These are phyloP conservation scores for Fusarium mundagurra DNA, from an alignment of 2,329 filamentous ascomycete species.

Conservation along the genomic window DNA sequence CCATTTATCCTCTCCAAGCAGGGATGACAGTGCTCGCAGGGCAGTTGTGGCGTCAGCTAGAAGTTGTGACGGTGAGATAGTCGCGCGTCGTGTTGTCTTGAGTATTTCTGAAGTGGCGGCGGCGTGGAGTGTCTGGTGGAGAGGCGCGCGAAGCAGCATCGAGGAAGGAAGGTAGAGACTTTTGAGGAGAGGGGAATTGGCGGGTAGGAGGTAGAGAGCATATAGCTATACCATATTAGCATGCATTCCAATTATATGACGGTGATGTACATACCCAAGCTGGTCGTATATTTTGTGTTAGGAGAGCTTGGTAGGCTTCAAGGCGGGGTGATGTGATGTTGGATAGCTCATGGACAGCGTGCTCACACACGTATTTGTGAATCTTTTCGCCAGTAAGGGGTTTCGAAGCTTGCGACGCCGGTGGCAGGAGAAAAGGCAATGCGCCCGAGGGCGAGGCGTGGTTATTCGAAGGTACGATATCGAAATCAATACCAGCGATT, in stretches of 20 bases:
- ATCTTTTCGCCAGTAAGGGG: slow-evolving; percentile 66
- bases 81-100: slow-evolving; percentile 61
- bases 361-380: slow-evolving; percentile 71
- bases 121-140: slow-evolving; percentile 72
- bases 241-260: background rate
- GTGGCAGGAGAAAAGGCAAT: slow-evolving; percentile 85
- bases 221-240: slow-evolving; percentile 67
- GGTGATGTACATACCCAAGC: slow-evolving; percentile 73
- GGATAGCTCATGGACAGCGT: slow-evolving; percentile 49
- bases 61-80: slow-evolving; percentile 49
- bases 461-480: slow-evolving; percentile 79
- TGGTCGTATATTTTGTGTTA: slow-evolving; percentile 81
- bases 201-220: slow-evolving; percentile 78
- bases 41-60: slow-evolving; percentile 57
- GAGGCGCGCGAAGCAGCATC: slow-evolving; percentile 68
- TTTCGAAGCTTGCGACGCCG: slow-evolving; percentile 42
- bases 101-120: slow-evolving; percentile 81
- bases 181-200: slow-evolving; percentile 75
- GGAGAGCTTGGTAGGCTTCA: slow-evolving; percentile 80
- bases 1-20: slow-evolving; percentile 56
- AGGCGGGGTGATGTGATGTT: slow-evolving; percentile 66
- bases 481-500: slow-evolving; percentile 76
- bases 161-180: slow-evolving; percentile 77
- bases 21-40: slow-evolving; percentile 56
- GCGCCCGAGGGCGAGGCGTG: slow-evolving; percentile 90